phyloP scores from a whole-genome alignment of 495 filamentous ascomycete species.

The Hamigera avellanea region DNA sequence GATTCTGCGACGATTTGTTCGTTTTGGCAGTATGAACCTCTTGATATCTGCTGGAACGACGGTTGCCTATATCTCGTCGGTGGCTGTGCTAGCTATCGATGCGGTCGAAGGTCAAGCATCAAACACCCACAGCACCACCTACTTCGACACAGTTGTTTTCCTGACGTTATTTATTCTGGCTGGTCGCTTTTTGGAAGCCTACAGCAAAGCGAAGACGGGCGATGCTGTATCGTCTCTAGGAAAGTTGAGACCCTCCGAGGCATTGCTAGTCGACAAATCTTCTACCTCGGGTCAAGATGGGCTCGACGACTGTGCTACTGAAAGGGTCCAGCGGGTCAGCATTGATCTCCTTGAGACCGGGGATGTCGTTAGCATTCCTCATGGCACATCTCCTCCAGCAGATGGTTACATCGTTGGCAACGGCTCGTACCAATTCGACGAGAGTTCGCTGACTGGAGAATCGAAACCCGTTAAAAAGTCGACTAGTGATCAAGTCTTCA shows the following conservation, averaged over 20 bases:
- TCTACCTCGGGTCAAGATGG: background rate
- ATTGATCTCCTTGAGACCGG: constrained; percentile 77
- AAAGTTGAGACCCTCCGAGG: constrained; percentile 69
- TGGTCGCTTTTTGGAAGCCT: constrained; percentile 72
- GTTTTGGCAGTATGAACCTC: constrained; percentile 95
- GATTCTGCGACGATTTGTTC: constrained; percentile 65
- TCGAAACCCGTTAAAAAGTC: constrained; percentile 63
- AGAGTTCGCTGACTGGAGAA: constrained; percentile 86
- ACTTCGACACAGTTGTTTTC: constrained; percentile 93
- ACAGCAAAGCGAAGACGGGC: constrained; percentile 85
- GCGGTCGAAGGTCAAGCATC: constrained; percentile 31
- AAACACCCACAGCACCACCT: constrained; percentile 47
- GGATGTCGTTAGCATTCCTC: constrained; percentile 63
- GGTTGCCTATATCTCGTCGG: constrained; percentile 77
- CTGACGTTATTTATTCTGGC: constrained; percentile 84
- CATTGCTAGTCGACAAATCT: constrained; percentile 46
- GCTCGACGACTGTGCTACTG: constrained; percentile 4
- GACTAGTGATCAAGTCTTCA: constrained; percentile 61
- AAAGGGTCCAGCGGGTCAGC: constrained; percentile 32
- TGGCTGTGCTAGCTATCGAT: constrained; percentile 66
- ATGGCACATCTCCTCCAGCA: constrained; percentile 75
- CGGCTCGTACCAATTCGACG: constrained; percentile 66
- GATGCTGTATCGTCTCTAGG: constrained; percentile 75
- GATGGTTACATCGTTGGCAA: constrained; percentile 57
- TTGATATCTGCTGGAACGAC: constrained; percentile 81